A percentile compares a stretch with the other conserved stretches of the same genome.
Evolutionary conservation across 2,329 filamentous ascomycete species (phyloP).

Genomic region (Cordyceps sp.): DNA sequence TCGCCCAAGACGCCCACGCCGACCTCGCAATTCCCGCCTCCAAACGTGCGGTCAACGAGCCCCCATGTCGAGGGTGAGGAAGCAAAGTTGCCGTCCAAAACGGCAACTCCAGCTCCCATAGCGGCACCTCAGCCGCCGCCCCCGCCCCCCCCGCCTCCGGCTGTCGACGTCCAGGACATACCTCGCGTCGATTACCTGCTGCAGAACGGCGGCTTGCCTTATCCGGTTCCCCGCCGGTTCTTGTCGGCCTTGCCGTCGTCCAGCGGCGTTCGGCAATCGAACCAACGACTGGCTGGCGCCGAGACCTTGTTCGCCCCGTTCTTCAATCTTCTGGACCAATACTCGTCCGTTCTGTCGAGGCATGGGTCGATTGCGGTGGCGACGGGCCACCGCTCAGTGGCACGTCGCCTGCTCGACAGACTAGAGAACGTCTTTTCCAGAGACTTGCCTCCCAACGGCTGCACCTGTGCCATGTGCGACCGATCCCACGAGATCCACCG

Average conservation of each 20-base stretch:
- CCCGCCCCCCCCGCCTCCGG: conserved; percentile 54
- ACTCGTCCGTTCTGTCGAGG: conserved; percentile 62
- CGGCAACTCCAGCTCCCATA: conserved; percentile 20
- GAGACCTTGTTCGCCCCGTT: conserved; percentile 69
- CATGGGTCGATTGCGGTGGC: conserved; percentile 88
- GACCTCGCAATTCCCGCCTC: conserved; percentile 30
- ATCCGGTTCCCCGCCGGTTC: conserved; percentile 57
- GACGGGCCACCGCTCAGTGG: conserved; percentile 89
- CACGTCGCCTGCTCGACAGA: conserved; percentile 72
- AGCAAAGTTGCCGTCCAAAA: conserved; percentile 14
- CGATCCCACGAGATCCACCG: conserved; percentile 40
- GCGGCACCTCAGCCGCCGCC: conserved; percentile 27
- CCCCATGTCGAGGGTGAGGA: conserved; percentile 5
- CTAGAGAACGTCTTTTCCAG: conserved; percentile 88
- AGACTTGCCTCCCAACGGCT: conserved; percentile 77
- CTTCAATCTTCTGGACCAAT: conserved; percentile 71
- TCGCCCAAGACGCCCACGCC: conserved; percentile 46
- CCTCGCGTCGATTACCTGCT: conserved; percentile 86
- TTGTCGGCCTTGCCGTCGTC: conserved; percentile 44
- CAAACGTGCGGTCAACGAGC: conserved; percentile 22
- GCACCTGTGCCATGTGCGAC: conserved; percentile 71
- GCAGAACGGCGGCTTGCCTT: conserved; percentile 67
- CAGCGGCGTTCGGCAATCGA: conserved; percentile 40
- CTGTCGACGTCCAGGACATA: conserved; percentile 50
- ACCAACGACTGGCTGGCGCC: conserved; percentile 48